Evolutionary conservation across 2,329 filamentous ascomycete genomes (phyloP).

Genomic region (Aspergillus aculeatinus): DNA sequence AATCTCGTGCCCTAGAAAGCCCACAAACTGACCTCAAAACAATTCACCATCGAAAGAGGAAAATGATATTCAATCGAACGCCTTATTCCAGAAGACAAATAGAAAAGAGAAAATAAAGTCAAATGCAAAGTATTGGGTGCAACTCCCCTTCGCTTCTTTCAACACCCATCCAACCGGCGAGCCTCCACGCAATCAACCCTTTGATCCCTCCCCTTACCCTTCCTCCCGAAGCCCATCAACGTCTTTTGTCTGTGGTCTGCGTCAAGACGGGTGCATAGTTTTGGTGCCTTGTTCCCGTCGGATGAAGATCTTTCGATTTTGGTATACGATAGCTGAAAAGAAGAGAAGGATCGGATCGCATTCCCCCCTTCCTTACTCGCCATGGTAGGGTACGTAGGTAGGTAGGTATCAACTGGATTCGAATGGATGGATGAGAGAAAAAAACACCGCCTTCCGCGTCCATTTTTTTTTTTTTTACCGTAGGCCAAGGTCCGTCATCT

Average conservation of each 20-base stretch:
- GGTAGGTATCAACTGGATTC: slow-evolving; percentile 10
- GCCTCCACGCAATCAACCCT: not conserved
- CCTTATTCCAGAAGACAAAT: slow-evolving; percentile 22
- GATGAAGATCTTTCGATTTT: not conserved
- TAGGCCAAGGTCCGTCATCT: slow-evolving; percentile 47
- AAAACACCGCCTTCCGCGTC: slow-evolving; percentile 8
- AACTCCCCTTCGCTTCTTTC: not conserved
- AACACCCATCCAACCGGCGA: not conserved
- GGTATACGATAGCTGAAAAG: not conserved
- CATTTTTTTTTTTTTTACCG: slow-evolving; percentile 18
- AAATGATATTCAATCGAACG: slow-evolving; percentile 11
- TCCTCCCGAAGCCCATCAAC: not conserved
- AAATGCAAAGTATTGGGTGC: not conserved
- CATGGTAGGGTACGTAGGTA: not conserved
- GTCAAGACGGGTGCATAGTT: not conserved
- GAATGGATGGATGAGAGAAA: not conserved
- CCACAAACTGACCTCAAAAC: slow-evolving; percentile 17
- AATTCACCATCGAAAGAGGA: slow-evolving; percentile 15
- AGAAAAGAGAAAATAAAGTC: slow-evolving; percentile 8
- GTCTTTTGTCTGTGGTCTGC: not conserved
- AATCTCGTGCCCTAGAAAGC: slow-evolving; percentile 9
- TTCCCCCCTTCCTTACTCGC: not conserved
- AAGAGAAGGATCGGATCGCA: not conserved
- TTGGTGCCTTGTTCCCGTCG: not conserved
- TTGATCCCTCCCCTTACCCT: not conserved